phyloP scores from a whole-genome alignment of 495 filamentous ascomycete genomes.

The Neurospora sp. region DNA sequence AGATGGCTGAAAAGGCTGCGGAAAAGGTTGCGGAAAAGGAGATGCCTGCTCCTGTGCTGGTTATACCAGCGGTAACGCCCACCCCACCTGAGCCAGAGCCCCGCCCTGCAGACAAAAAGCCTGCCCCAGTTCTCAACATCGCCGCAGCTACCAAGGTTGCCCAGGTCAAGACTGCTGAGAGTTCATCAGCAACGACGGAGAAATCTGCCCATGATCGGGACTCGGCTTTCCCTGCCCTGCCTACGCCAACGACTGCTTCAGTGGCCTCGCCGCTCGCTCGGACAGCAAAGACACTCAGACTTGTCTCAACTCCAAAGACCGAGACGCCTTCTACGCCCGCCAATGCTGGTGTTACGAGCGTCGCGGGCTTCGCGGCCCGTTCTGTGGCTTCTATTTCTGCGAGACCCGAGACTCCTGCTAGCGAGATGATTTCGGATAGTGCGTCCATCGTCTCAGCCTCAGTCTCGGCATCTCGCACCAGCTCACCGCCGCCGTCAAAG shows the following conservation, averaged over 20 bases:
- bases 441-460: slow-evolving; percentile 69
- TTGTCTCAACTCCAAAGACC: slow-evolving; percentile 62
- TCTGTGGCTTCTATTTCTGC: slow-evolving; percentile 41
- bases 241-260: slow-evolving; percentile 39
- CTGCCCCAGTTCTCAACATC: slow-evolving; percentile 54
- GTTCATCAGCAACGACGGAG: slow-evolving; percentile 17
- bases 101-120: slow-evolving; percentile 36
- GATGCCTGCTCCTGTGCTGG: not conserved
- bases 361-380: slow-evolving; percentile 22
- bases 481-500: slow-evolving; percentile 64
- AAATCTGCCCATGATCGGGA: slow-evolving; percentile 24
- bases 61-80: slow-evolving; percentile 30
- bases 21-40: slow-evolving; percentile 11
- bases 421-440: slow-evolving; percentile 68
- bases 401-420: slow-evolving; percentile 66
- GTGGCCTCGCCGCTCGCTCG: slow-evolving; percentile 37
- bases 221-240: slow-evolving; percentile 39
- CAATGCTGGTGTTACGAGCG: slow-evolving; percentile 6
- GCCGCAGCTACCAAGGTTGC: slow-evolving; percentile 40
- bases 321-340: slow-evolving; percentile 42
- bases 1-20: slow-evolving; percentile 14
- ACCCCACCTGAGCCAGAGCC: slow-evolving; percentile 14
- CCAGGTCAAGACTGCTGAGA: slow-evolving; percentile 17
- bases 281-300: slow-evolving; percentile 50
- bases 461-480: slow-evolving; percentile 62